A percentile compares a stretch with the other conserved stretches of the same genome.
phyloP scores from a whole-genome alignment of 345 rosid species.

The Camelina hispida region DNA sequence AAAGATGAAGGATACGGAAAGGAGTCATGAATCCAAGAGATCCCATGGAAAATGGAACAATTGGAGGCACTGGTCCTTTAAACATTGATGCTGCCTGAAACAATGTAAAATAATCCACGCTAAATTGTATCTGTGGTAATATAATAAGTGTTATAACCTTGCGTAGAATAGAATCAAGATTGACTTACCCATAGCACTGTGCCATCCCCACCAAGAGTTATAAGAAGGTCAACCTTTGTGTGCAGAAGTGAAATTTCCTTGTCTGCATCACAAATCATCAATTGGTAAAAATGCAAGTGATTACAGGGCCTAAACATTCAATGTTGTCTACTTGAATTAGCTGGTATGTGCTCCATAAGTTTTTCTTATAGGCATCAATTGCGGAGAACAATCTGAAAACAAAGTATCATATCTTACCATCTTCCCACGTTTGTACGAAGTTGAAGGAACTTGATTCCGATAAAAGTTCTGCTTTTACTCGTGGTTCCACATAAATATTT shows the following conservation, averaged over 20 bases:
- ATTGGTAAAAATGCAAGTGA: background rate
- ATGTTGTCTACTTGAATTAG: background rate
- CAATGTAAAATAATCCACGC: constrained; percentile 25
- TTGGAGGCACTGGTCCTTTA: constrained; percentile 98
- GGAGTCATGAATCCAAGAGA: constrained; percentile 99
- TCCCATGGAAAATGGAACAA: constrained; percentile 94
- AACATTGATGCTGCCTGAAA: constrained; percentile 98
- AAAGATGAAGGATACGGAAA: constrained; percentile 77
- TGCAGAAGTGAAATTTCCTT: constrained; percentile 72
- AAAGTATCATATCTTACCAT: constrained; percentile 57
- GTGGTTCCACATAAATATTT: constrained; percentile 87
- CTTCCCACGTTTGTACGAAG: constrained; percentile 89
- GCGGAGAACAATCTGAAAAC: background rate
- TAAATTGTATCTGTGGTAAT: constrained; percentile 23
- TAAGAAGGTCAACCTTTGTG: constrained; percentile 87
- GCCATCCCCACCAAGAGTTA: constrained; percentile 99
- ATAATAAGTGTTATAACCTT: constrained; percentile 10
- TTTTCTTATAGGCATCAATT: background rate
- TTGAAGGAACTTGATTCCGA: constrained; percentile 79
- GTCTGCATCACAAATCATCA: constrained; percentile 58
- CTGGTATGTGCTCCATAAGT: background rate
- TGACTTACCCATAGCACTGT: constrained; percentile 95
- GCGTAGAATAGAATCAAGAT: constrained; percentile 2
- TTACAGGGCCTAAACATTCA: background rate
- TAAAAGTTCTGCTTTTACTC: constrained; percentile 73